Conservation (phyloP, 352 stramenopile species). For the Globisporangium parvum region DNA sequence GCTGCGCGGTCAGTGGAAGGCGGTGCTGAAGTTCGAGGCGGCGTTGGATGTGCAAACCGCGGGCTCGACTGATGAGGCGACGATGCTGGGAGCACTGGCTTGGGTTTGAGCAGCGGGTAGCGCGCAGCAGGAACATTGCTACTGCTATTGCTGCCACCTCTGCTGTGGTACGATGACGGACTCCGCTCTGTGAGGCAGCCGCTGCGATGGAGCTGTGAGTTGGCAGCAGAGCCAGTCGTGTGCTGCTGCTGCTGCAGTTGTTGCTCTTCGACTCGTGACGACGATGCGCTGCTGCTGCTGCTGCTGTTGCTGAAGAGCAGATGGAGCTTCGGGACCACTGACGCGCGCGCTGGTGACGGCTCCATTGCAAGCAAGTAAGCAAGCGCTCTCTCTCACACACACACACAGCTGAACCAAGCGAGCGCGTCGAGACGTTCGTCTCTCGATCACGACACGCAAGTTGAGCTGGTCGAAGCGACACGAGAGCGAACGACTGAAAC, state of each 20-base stretch:
- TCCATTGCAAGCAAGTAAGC: constrained; percentile 7
- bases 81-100: background rate
- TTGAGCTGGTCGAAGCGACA: too few species aligned
- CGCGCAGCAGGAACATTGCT: background rate
- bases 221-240: background rate
- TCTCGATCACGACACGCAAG: too few species aligned
- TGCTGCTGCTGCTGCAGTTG: background rate
- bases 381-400: background rate
- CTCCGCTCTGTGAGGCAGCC: background rate
- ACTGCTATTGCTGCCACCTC: background rate
- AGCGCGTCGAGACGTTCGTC: background rate
- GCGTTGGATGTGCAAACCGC: constrained; percentile 1
- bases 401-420: too few species aligned
- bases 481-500: too few species aligned
- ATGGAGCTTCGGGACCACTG: constrained; percentile 13
- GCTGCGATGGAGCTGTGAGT: too few species aligned
- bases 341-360: constrained; percentile 5
- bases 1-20: background rate
- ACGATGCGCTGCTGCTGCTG: background rate
- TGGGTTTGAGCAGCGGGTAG: background rate
- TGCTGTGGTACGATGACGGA: background rate
- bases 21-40: constrained; percentile 4
- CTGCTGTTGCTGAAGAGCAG: constrained; percentile 4
- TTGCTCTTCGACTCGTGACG: background rate
- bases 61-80: constrained; percentile 1